A percentile compares a stretch with the other conserved stretches of the same genome.
Conservation (phyloP, 2,329 filamentous ascomycete genomes). For the Colletotrichum tropicale region DNA sequence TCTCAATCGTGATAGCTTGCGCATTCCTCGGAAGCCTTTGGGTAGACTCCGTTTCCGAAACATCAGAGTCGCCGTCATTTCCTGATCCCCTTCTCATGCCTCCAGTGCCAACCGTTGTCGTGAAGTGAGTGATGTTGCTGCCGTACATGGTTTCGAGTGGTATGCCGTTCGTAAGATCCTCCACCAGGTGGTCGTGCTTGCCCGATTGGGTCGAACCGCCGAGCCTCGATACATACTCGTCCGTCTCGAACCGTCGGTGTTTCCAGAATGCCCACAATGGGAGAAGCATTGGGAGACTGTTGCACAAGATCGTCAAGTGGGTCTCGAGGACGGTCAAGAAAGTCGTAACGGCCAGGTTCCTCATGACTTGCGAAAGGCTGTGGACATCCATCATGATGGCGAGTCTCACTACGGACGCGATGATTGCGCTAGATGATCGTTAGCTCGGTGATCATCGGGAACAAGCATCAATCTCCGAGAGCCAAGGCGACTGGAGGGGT, state of each 20-base stretch:
- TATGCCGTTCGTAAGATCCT: conserved; percentile 4
- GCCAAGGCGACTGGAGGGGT: background rate
- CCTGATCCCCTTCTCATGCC: background rate
- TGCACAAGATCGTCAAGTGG: conserved; percentile 26
- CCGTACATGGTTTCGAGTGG: conserved; percentile 7
- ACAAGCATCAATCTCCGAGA: background rate
- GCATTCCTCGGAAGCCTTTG: background rate
- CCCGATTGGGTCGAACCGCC: background rate
- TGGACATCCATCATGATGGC: conserved; percentile 26
- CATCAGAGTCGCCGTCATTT: background rate
- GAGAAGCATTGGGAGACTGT: conserved; percentile 25
- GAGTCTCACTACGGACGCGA: conserved; percentile 28
- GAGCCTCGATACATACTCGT: background rate
- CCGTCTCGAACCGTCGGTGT: conserved; percentile 1
- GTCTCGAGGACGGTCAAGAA: conserved; percentile 27
- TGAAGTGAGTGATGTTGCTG: background rate
- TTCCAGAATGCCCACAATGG: conserved; percentile 3
- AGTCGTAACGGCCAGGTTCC: conserved; percentile 25
- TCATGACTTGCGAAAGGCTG: conserved; percentile 24
- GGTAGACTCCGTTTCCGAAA: background rate
- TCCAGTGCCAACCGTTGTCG: background rate
- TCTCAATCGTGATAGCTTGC: conserved; percentile 1
- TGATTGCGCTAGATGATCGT: conserved; percentile 21
- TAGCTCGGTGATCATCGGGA: background rate
- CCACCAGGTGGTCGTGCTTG: conserved; percentile 4